phyloP scores from a whole-genome alignment of 495 filamentous ascomycete species.

The Rostrohypoxylon terebratum region DNA sequence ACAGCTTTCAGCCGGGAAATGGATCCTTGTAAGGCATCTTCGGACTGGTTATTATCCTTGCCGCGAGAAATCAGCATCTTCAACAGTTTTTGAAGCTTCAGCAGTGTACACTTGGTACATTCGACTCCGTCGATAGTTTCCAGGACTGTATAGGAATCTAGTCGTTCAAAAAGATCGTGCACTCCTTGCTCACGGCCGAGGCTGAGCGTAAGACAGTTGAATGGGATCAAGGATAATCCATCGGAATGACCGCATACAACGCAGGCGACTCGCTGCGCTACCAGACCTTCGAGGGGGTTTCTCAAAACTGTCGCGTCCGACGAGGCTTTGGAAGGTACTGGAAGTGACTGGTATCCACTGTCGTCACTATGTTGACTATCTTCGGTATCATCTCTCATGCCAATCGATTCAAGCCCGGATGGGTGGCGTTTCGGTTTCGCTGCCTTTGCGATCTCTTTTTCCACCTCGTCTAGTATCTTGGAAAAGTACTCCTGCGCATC shows the following conservation, averaged over 20 bases:
- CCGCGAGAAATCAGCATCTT: constrained; percentile 52
- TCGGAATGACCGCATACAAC: constrained; percentile 86
- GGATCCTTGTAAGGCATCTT: constrained; percentile 45
- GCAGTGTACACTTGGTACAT: constrained; percentile 89
- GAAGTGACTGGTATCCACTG: constrained; percentile 60
- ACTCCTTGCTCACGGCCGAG: constrained; percentile 65
- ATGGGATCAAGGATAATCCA: constrained; percentile 86
- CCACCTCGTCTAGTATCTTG: constrained; percentile 86
- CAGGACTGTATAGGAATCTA: constrained; percentile 85
- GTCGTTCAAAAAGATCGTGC: constrained; percentile 78
- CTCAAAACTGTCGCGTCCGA: constrained; percentile 44
- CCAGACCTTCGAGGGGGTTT: constrained; percentile 84
- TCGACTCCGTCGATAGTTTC: constrained; percentile 89
- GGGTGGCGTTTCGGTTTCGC: constrained; percentile 55
- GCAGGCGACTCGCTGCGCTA: constrained; percentile 92
- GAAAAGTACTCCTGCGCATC: constrained; percentile 99
- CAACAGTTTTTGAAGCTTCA: constrained; percentile 58
- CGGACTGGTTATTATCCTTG: constrained; percentile 24
- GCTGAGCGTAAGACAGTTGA: constrained; percentile 92
- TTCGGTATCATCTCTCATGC: constrained; percentile 50
- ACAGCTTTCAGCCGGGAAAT: constrained; percentile 69
- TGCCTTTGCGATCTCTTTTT: constrained; percentile 74
- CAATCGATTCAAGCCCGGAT: constrained; percentile 48
- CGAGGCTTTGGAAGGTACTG: constrained; percentile 40
- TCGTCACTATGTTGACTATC: constrained; percentile 61